phyloP scores from a whole-genome alignment of 345 rosid species.

The Hibiscus mutabilis region DNA sequence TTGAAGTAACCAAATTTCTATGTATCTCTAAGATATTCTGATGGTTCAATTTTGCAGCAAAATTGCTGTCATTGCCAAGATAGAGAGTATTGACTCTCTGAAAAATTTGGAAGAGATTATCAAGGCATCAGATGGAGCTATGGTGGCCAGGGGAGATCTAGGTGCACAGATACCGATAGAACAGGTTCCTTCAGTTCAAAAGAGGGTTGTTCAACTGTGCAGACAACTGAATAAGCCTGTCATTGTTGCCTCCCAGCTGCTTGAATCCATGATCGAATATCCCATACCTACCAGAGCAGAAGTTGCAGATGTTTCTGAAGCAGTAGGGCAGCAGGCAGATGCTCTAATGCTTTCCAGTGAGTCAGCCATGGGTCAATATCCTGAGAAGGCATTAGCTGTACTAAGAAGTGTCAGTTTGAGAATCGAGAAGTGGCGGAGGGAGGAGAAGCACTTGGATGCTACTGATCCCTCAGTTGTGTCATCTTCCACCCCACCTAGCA shows the following conservation, averaged over 20 bases:
- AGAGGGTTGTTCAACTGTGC: slow-evolving; percentile 73
- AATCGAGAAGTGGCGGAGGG: slow-evolving; percentile 96
- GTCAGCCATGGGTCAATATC: slow-evolving; percentile 98
- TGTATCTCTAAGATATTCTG: background rate
- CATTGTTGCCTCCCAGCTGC: slow-evolving; percentile 86
- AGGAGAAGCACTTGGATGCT: slow-evolving; percentile 72
- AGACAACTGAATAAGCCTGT: slow-evolving; percentile 82
- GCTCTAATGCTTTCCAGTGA: slow-evolving; percentile 97
- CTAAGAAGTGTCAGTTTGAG: slow-evolving; percentile 86
- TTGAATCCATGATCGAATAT: slow-evolving; percentile 96
- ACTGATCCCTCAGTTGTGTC: slow-evolving; percentile 58
- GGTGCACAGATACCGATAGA: slow-evolving; percentile 97
- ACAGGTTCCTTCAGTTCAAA: slow-evolving; percentile 95
- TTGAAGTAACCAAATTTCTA: no score
- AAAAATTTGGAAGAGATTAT: slow-evolving; percentile 82
- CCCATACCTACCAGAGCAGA: slow-evolving; percentile 99
- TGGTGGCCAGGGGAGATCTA: slow-evolving; percentile 95
- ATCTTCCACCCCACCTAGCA: slow-evolving; percentile 53
- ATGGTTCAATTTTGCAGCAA: slow-evolving; percentile 39
- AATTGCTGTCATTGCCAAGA: slow-evolving; percentile 84
- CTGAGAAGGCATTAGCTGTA: slow-evolving; percentile 86
- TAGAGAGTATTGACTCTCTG: slow-evolving; percentile 85
- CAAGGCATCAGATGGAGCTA: slow-evolving; percentile 88
- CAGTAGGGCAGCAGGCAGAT: slow-evolving; percentile 92
- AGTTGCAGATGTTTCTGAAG: slow-evolving; percentile 95